Evolutionary conservation across 768 basidiomycete genomes (phyloP).

Genomic region (Podaxis sp.): DNA sequence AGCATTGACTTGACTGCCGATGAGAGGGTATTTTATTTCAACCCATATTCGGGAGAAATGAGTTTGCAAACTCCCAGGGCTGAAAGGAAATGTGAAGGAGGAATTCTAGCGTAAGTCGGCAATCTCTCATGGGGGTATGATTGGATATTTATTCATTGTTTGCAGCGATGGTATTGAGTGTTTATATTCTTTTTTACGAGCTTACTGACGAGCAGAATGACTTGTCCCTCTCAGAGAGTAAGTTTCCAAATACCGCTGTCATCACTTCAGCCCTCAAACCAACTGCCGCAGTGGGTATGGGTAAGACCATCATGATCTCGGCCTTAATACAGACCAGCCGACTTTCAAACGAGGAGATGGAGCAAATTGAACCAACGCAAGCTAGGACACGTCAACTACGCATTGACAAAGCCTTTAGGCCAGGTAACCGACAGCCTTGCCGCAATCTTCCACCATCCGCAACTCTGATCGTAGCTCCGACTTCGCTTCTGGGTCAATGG

Average conservation of each 20-base stretch:
- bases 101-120: conserved; percentile 79
- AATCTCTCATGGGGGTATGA: not conserved
- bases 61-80: conserved; percentile 83
- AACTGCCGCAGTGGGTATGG: conserved; percentile 77
- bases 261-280: not conserved
- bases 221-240: conserved; percentile 45
- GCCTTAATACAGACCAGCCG: conserved; percentile 83
- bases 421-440: conserved; percentile 34
- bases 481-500: conserved; percentile 92
- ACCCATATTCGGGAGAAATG: conserved; percentile 88
- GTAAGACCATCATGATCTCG: conserved; percentile 92
- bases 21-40: conserved; percentile 83
- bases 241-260: conserved; percentile 22
- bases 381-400: conserved; percentile 56
- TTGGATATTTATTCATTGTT: conserved; percentile 8
- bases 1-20: conserved; percentile 81
- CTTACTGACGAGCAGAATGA: conserved; percentile 2
- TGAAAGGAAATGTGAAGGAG: conserved; percentile 75
- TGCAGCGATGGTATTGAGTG: conserved; percentile 40
- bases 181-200: not conserved
- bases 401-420: conserved; percentile 63
- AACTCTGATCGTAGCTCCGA: conserved; percentile 90
- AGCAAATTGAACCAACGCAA: conserved; percentile 25
- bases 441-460: conserved; percentile 45
- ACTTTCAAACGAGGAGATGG: conserved; percentile 39